Base-by-base conservation (phyloP, 2,329 filamentous ascomycete genomes). In the Colletotrichum falcatum region DNA sequence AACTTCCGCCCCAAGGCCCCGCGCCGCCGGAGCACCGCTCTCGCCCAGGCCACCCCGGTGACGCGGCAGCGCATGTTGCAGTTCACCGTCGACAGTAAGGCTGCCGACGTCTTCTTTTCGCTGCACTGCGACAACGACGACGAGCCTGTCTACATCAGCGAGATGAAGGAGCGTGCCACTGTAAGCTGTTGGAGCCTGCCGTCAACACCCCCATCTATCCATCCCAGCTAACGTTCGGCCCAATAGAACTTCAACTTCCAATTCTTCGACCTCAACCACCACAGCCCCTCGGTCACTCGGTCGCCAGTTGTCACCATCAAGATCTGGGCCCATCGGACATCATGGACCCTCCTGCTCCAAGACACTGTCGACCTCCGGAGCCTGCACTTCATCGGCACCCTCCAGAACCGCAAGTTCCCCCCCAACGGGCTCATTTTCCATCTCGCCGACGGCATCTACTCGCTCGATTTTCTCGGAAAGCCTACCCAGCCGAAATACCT, bases 51-150 rank as follows among this genome's bases (percentile, higher is more conserved):
- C 18, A 87, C 76, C 58, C 85, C 86, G 0, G 72, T 81, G 4
- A 81, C 83, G 33, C 81, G 94, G 65, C 94, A 97, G 83, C 90
- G 90, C 79, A 91, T 90, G 78, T 83, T 97, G 51, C 92, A 96
- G 79, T 87, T 91, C 74, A 87, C 93, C 9, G 89, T 92, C 35
- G 89, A 90, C 62, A 88, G 86, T 75, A 87, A 89, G 61, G 90
- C 96, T 81, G 94, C 91, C n/a, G 92, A 98, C 81, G 90, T 91
- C 20, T 98, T 97, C 86, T 96, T 97, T 80, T 93, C 94, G 3
- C 78, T 98, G 61, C 95, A 98, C 79, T 88, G 91, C 55, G 83
- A 88, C 1, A 88, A 83, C 4, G 81, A 89, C 61, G 81, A 86
- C 56, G 91, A 94, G 20, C 94, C 95, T 0, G 83, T 98, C n/a